Percentiles rank a stretch among this genome's conserved stretches.
phyloP scores from a whole-genome alignment of 2,329 filamentous ascomycete species.

The Chaetoscypha palmicola region DNA sequence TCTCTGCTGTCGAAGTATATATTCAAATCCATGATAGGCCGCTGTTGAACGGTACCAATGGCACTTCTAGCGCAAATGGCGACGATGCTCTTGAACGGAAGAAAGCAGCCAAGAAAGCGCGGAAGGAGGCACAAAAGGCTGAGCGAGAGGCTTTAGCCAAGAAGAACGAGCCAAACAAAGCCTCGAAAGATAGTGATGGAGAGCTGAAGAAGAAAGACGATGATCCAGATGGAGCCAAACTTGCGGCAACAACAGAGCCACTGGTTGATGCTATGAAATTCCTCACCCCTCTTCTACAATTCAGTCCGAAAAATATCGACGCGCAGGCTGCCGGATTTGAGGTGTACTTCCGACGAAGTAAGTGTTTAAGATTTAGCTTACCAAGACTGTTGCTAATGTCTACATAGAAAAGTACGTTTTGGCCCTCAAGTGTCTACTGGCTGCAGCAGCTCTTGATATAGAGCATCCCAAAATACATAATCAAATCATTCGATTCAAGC shows the following conservation, averaged over 20 bases:
- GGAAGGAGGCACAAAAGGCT: slow-evolving; percentile 66
- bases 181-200: slow-evolving; percentile 49
- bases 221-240: slow-evolving; percentile 75
- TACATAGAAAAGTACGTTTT: slow-evolving; percentile 73
- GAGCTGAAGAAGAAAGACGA: slow-evolving; percentile 81
- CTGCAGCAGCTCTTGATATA: slow-evolving; percentile 61
- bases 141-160: slow-evolving; percentile 76
- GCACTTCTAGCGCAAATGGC: slow-evolving; percentile 38
- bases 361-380: slow-evolving; percentile 30
- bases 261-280: slow-evolving; percentile 85
- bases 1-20: slow-evolving; percentile 76
- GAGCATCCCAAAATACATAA: slow-evolving; percentile 68
- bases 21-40: slow-evolving; percentile 71
- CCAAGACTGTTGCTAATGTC: slow-evolving; percentile 24
- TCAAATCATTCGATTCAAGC: slow-evolving; percentile 63
- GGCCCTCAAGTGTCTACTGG: slow-evolving; percentile 77
- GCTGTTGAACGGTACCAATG: slow-evolving; percentile 56
- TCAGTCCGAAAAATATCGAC: slow-evolving; percentile 71
- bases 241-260: slow-evolving; percentile 75
- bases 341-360: slow-evolving; percentile 78
- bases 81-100: slow-evolving; percentile 65
- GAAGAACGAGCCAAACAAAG: slow-evolving; percentile 78
- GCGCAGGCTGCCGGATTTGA: slow-evolving; percentile 84
- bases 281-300: slow-evolving; percentile 71
- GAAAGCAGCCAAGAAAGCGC: slow-evolving; percentile 85